Evolutionary conservation across 139 green algal species (phyloP), one percentile per base, ranked within the genome.

Genomic region (Chlamydomonas incerta): DNA sequence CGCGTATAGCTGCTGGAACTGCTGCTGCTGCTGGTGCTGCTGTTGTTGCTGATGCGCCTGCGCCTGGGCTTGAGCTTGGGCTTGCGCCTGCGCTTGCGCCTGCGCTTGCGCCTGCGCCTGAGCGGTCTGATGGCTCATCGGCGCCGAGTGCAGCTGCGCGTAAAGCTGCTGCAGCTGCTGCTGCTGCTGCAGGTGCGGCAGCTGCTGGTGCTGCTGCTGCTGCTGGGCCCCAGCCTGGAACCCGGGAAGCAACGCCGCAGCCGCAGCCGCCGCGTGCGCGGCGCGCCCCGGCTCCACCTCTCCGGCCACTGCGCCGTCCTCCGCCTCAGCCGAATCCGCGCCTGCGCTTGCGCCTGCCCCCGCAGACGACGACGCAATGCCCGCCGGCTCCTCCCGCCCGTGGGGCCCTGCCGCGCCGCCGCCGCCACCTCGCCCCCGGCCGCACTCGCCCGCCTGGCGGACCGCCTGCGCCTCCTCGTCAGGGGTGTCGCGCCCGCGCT

Each of bases 161-260:
- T 83, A 33, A 20, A 26, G 33, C n/a, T 67, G 65, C 26, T 71
- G 83, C 31, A 72, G 35, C 35, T 82, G 75, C 29, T 63, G 72
- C 72, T 63, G 72, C 34, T 82, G 75, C 29, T 13, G 50, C 3
- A 5, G 9, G 63, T 34, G 17, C 31, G 23, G 50, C 72, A 47
- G 28, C 50, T 35, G 31, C 28, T 62, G 35, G 28, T 23, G 21
- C 28, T 35, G 50, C 28, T 35, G 28, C 17, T 31, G 60, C 35
- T 47, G 67, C 18, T 26, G 31, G 9, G n/a, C n/a, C n/a, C n/a
- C n/a, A n/a, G n/a, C 24, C 33, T 50, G 67, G 10, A 8, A 2
- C 5, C 18, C 24, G 1, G 17, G 67, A 3, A 26, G 67, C 33
- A 13, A 5, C 18, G 63, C 63, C 63, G 63, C 63, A 11, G 41